Base-by-base conservation (phyloP, 345 rosid genomes). In the Populus deltoides region DNA sequence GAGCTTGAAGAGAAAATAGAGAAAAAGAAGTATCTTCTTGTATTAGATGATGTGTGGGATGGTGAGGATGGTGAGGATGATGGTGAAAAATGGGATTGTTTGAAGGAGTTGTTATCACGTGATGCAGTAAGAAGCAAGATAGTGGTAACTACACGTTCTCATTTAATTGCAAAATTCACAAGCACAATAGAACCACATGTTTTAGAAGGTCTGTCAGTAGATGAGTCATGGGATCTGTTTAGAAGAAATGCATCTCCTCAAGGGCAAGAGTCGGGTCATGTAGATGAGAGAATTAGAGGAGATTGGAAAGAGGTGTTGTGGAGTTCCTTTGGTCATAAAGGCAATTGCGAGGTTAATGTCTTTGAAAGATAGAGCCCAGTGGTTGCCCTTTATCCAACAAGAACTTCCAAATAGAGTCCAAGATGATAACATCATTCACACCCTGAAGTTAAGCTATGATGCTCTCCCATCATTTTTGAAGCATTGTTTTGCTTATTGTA, bases 401-500 rank as follows among this genome's bases (percentile, higher is more conserved):
- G 76, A 73, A 2, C 27, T 74, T 36, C 67, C 49, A 8, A 43
- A 20, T 17, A 6, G 13, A 1, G 20, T 35, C 8, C 4, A 43
- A 68, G 12, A 78, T 1, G 33, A 65, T 25, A 72, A 15, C 4
- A 80, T 87, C 9, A 68, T 83, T 38, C 70, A 78, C 0, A 78
- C 74, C 6, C 80, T 85, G 20, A 77, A 78, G 67, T 74, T 83
- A 35, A 87, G 86, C 71, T 87, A 79, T 7, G 80, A 79, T 65
- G 71, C 81, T 49, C 83, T 87, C 51, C 90, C 88, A 10, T 35
- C 83, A 49, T 77, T 75, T 66, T 69, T 82, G 70, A 87, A 85
- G 68, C 61, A 78, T 55, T 85, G 87, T 57, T 82, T 85, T 49
- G 86, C 87, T 29, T 79, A 79, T 20, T 85, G 89, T 71, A 77